Evolutionary conservation across 805 yeast species (phyloP).

Genomic region (Lachancea cidri): DNA sequence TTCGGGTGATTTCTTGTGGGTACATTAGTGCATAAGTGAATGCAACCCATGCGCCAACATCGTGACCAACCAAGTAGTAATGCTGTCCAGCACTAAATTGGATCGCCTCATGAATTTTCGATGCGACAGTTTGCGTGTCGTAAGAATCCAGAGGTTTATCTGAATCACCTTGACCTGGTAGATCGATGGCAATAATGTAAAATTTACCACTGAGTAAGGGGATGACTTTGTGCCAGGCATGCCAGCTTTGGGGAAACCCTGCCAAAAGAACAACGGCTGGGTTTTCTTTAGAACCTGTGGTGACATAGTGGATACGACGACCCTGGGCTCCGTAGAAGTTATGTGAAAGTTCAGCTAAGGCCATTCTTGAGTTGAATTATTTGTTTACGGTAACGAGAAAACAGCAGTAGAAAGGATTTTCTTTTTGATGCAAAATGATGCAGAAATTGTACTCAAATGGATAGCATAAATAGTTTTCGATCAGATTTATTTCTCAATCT

Average conservation of each 20-base stretch:
- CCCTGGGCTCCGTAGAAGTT: conserved; percentile 1
- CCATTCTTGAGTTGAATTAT: no score
- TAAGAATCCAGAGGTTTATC: conserved; percentile 11
- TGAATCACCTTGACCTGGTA: conserved; percentile 13
- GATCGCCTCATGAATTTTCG: conserved; percentile 6
- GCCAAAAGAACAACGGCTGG: conserved; percentile 6
- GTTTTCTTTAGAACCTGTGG: neutral
- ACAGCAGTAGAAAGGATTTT: no score
- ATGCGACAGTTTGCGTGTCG: conserved; percentile 9
- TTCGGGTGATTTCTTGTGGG: conserved; percentile 6
- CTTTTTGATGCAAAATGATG: no score
- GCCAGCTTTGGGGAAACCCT: conserved; percentile 13
- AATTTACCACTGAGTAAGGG: conserved; percentile 1
- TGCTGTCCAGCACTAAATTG: neutral
- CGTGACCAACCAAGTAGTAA: conserved; percentile 10
- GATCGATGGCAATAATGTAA: conserved; percentile 7
- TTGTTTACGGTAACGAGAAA: no score
- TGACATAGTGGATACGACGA: conserved; percentile 6
- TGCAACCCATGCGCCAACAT: conserved; percentile 12
- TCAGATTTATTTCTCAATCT: no score
- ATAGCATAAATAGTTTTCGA: no score
- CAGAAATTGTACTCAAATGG: no score
- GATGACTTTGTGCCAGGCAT: conserved; percentile 11
- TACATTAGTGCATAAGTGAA: conserved; percentile 10
- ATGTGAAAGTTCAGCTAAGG: conserved; percentile 1